Evolutionary conservation across 31 red algal species (phyloP).

Genomic region (Porphyra umbilicalis): DNA sequence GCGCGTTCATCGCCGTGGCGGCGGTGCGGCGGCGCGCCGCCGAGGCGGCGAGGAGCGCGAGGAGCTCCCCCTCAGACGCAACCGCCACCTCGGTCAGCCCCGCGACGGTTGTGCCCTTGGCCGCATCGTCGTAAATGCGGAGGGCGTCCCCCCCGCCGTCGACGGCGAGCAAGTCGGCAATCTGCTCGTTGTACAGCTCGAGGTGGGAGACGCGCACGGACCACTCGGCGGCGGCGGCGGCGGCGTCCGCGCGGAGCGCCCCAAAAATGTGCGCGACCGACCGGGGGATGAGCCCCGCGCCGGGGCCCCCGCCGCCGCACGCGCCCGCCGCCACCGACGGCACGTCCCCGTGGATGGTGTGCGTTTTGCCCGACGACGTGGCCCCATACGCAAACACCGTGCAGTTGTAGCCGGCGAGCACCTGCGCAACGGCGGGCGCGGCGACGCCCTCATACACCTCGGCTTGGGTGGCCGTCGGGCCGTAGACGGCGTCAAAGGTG

Average conservation of each 20-base stretch:
- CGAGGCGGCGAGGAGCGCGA: conserved; percentile 76
- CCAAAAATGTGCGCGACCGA: conserved; percentile 7
- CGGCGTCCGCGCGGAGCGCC: neutral
- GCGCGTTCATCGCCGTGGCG: conserved; percentile 90
- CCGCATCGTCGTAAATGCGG: conserved; percentile 82
- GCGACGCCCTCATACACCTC: conserved; percentile 17
- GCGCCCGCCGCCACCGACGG: neutral
- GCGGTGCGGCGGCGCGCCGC: conserved; percentile 81
- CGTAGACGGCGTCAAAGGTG: conserved; percentile 27
- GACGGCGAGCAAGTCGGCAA: conserved; percentile 82
- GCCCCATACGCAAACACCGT: conserved; percentile 18
- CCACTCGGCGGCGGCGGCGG: neutral
- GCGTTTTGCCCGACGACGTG: conserved; percentile 14
- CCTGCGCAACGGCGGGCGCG: conserved; percentile 2
- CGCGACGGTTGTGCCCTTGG: conserved; percentile 92
- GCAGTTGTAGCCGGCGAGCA: conserved; percentile 13
- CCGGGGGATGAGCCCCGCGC: conserved; percentile 12
- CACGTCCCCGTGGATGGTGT: conserved; percentile 15
- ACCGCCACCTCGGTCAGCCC: conserved; percentile 87
- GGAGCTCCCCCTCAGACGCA: conserved; percentile 80
- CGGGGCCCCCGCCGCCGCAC: neutral
- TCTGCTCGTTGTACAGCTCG: conserved; percentile 98
- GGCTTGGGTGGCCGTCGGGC: conserved; percentile 11
- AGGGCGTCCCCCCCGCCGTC: conserved; percentile 19
- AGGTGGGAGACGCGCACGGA: conserved; percentile 85